Evolutionary conservation across 257 asterid species (phyloP).

Genomic region (Perilla frutescens): DNA sequence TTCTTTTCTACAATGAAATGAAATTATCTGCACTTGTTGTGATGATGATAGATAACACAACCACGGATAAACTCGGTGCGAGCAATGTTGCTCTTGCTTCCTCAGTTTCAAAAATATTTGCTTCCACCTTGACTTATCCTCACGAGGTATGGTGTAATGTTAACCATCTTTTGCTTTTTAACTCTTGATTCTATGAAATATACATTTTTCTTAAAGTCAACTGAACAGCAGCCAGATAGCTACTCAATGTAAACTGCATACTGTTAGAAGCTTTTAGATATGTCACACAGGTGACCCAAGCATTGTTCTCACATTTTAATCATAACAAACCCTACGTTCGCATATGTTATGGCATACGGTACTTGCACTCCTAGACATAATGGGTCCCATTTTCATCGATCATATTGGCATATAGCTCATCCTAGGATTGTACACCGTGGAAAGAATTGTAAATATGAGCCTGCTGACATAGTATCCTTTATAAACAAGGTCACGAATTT

Average conservation of each 20-base stretch:
- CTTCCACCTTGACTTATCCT: slow-evolving; percentile 95
- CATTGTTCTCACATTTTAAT: background rate
- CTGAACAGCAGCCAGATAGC: background rate
- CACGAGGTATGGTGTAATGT: slow-evolving; percentile 42
- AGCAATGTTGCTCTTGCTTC: slow-evolving; percentile 92
- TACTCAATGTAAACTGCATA: background rate
- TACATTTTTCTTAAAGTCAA: background rate
- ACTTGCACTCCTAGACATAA: background rate
- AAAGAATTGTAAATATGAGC: slow-evolving; percentile 3
- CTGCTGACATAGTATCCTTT: background rate
- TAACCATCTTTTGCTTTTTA: background rate
- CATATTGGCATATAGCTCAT: background rate
- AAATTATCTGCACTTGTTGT: slow-evolving; percentile 31
- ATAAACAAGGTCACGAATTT: background rate
- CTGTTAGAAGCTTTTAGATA: background rate
- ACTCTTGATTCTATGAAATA: slow-evolving; percentile 1
- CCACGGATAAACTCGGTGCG: slow-evolving; percentile 75
- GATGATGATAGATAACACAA: slow-evolving; percentile 63
- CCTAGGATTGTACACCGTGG: background rate
- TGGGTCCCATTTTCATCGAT: background rate
- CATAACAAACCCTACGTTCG: background rate
- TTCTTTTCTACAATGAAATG: slow-evolving; percentile 21
- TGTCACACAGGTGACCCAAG: background rate
- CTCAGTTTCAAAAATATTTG: slow-evolving; percentile 90
- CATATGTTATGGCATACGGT: background rate